phyloP scores from a whole-genome alignment of 1,284 basidiomycete species.

The Trichosporon sp. region DNA sequence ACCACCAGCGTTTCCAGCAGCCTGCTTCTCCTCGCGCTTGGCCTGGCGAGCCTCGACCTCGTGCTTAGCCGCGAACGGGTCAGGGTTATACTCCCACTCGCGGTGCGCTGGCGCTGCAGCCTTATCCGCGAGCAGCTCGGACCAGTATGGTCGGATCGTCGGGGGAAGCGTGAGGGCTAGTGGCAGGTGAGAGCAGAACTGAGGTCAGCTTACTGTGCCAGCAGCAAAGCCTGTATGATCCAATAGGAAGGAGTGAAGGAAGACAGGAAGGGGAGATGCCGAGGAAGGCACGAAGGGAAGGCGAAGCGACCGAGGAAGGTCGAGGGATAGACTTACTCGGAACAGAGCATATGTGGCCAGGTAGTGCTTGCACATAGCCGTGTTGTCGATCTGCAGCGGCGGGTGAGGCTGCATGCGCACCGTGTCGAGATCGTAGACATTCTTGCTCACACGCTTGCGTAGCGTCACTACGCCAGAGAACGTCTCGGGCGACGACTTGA shows the following conservation, averaged over 20 bases:
- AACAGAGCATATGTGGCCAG: constrained; percentile 82
- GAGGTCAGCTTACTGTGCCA: constrained; percentile 7
- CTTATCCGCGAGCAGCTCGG: constrained; percentile 64
- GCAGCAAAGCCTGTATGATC: too few relatives aligned
- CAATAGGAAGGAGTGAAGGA: too few relatives aligned
- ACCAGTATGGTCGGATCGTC: constrained; percentile 78
- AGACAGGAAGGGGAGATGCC: too few relatives aligned
- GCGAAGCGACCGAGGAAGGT: background rate
- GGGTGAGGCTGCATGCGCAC: constrained; percentile 70
- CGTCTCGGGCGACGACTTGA: constrained; percentile 51
- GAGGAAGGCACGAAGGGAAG: background rate
- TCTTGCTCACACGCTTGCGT: constrained; percentile 62
- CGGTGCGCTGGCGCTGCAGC: constrained; percentile 62
- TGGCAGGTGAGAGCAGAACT: constrained; percentile 76
- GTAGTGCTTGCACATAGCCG: constrained; percentile 75
- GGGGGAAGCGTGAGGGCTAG: constrained; percentile 72
- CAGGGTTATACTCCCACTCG: constrained; percentile 77
- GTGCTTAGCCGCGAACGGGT: constrained; percentile 72
- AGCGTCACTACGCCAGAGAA: constrained; percentile 60
- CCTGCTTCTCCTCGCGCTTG: constrained; percentile 46
- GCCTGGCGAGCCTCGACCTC: constrained; percentile 62
- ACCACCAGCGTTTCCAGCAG: constrained; percentile 12
- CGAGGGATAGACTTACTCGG: constrained; percentile 56
- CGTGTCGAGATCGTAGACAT: constrained; percentile 58
- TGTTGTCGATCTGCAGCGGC: constrained; percentile 58